A percentile compares a stretch with the other conserved stretches of the same genome.
These are phyloP conservation scores for Olyra latifolia DNA, from an alignment of 176 grass and related monocot genomes.

Conservation along the genomic window DNA sequence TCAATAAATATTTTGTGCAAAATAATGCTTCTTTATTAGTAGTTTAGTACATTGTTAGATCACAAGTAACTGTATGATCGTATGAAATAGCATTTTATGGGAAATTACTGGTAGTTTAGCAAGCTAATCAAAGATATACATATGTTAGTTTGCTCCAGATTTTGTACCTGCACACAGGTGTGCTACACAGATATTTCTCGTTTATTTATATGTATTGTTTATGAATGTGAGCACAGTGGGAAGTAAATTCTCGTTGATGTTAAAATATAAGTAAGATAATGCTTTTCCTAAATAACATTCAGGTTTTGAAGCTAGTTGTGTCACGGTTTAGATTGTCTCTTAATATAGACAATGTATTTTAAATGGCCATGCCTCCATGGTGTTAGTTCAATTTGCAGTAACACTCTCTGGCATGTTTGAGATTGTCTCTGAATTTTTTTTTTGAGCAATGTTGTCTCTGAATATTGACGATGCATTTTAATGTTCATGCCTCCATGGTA, in stretches of 20 bases:
- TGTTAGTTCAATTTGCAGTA: not conserved
- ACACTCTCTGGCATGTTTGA: no score
- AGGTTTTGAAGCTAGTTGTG: constrained; percentile 1
- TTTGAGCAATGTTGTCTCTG: no score
- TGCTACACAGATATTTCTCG: not conserved
- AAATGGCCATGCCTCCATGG: not conserved
- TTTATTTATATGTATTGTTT: not conserved
- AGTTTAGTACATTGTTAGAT: not conserved
- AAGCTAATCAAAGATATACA: not conserved
- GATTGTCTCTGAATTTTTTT: no score
- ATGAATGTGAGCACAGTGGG: not conserved
- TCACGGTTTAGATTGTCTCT: constrained; percentile 3
- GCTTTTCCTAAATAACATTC: not conserved
- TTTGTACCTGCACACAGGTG: not conserved
- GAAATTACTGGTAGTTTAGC: constrained; percentile 1
- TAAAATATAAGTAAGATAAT: not conserved
- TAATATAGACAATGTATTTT: not conserved
- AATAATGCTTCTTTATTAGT: not conserved
- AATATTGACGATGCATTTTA: not conserved
- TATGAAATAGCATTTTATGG: not conserved
- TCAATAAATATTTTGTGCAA: not conserved
- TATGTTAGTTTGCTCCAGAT: not conserved
- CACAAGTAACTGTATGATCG: not conserved
- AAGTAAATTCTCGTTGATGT: not conserved
- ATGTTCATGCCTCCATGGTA: not conserved